phyloP scores from a whole-genome alignment of 805 yeast species.

The Myxozyma vanderwaltii region DNA sequence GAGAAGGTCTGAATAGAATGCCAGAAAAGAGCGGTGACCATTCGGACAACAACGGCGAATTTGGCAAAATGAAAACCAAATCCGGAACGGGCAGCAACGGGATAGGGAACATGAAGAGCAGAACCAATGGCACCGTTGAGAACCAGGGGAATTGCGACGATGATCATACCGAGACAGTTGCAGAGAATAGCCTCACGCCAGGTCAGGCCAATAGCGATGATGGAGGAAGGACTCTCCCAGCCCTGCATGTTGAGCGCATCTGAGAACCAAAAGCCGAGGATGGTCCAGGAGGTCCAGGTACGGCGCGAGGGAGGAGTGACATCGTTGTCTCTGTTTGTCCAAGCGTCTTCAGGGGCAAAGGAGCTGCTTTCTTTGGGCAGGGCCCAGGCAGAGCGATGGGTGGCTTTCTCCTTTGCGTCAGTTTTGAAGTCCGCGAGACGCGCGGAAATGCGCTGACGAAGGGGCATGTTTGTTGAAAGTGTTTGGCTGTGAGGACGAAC shows the following conservation, averaged over 20 bases:
- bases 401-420: conserved; percentile 29
- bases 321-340: conserved; percentile 36
- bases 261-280: conserved; percentile 35
- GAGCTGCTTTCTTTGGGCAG: conserved; percentile 35
- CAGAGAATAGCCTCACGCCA: conserved; percentile 33
- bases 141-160: conserved; percentile 70
- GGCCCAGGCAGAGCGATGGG: conserved; percentile 33
- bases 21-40: conserved; percentile 35
- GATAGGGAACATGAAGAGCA: conserved; percentile 80
- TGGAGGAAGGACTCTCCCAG: conserved; percentile 33
- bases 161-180: conserved; percentile 35
- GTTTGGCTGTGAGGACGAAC: background rate
- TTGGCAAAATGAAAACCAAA: conserved; percentile 55
- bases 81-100: conserved; percentile 75
- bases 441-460: conserved; percentile 5
- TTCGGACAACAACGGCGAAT: conserved; percentile 29
- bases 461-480: background rate
- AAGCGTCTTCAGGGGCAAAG: conserved; percentile 35
- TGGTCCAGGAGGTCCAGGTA: conserved; percentile 32
- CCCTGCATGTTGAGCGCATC: conserved; percentile 34
- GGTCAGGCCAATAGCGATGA: conserved; percentile 32
- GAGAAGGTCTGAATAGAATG: conserved; percentile 32
- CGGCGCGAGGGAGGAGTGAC: conserved; percentile 31
- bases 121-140: conserved; percentile 79
- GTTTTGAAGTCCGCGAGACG: conserved; percentile 9